Percentiles rank a stretch among this genome's conserved stretches.
These are phyloP conservation scores for Scopulariopsis brevicaulis DNA, from an alignment of 2,329 filamentous ascomycete species.

Conservation along the genomic window DNA sequence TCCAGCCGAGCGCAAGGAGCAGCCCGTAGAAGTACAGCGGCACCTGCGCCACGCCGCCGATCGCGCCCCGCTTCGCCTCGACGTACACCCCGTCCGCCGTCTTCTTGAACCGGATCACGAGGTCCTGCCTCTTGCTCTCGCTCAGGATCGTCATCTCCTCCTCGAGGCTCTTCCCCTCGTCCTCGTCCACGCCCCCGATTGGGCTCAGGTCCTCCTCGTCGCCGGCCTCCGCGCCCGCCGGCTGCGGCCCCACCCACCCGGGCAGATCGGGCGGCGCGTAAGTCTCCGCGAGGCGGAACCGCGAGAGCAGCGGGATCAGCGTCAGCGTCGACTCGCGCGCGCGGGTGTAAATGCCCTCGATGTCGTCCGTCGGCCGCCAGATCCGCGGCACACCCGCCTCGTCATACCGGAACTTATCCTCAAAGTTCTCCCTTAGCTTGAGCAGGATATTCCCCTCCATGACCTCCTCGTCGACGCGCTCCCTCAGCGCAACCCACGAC, in stretches of 20 bases:
- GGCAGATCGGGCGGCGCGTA: conserved; percentile 71
- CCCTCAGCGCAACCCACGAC: conserved; percentile 82
- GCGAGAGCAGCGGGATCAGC: conserved; percentile 78
- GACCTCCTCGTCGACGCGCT: conserved; percentile 92
- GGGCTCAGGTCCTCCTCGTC: conserved; percentile 85
- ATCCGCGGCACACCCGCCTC: conserved; percentile 89
- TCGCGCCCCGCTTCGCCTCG: conserved; percentile 92
- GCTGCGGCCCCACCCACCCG: conserved; percentile 70
- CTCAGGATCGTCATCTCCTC: conserved; percentile 94
- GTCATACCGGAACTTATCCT: conserved; percentile 98
- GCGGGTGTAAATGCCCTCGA: conserved; percentile 87
- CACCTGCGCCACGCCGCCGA: conserved; percentile 88
- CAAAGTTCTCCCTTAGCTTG: conserved; percentile 95
- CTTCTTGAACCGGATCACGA: conserved; percentile 95
- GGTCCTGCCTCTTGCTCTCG: conserved; percentile 80
- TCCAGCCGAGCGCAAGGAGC: conserved; percentile 90
- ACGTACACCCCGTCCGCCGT: conserved; percentile 96
- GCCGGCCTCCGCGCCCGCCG: conserved; percentile 60
- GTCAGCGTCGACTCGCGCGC: conserved; percentile 86
- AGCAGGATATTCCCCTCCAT: conserved; percentile 94
- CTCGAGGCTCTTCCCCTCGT: conserved; percentile 86
- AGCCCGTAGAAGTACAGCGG: conserved; percentile 91
- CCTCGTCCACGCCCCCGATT: conserved; percentile 89
- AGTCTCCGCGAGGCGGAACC: conserved; percentile 68
- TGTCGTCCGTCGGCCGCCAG: conserved; percentile 94